phyloP scores from a whole-genome alignment of 2,329 filamentous ascomycete genomes.

The Penicillium glabrum region DNA sequence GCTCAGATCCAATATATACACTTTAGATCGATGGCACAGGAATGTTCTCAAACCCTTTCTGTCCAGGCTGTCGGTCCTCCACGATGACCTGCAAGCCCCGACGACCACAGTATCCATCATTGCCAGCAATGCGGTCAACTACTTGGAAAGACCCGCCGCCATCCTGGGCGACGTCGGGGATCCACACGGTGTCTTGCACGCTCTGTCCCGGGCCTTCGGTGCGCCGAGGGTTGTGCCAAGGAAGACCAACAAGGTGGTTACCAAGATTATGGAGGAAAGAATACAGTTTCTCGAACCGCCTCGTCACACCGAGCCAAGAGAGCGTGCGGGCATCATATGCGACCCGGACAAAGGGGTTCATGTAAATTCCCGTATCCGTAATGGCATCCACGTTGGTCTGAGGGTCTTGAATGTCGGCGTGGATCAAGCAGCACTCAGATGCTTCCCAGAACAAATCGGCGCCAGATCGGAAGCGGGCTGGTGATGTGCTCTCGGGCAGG shows the following conservation, averaged over 20 bases:
- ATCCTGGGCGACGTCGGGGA: conserved; percentile 28
- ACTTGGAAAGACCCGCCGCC: conserved; percentile 41
- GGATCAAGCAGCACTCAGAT: conserved; percentile 64
- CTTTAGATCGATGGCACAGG: conserved; percentile 33
- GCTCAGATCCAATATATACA: neutral
- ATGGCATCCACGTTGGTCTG: conserved; percentile 32
- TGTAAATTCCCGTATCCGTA: conserved; percentile 61
- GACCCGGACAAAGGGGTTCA: conserved; percentile 74
- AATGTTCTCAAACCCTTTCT: conserved; percentile 48
- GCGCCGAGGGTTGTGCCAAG: conserved; percentile 61
- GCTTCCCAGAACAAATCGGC: conserved; percentile 62
- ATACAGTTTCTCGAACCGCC: conserved; percentile 67
- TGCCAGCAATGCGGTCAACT: conserved; percentile 39
- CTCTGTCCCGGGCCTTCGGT: conserved; percentile 58
- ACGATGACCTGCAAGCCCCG: conserved; percentile 46
- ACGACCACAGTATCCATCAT: conserved; percentile 48
- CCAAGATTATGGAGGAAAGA: conserved; percentile 59
- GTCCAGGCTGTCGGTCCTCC: conserved; percentile 40
- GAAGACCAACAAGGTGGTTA: conserved; percentile 57
- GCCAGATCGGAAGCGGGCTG: conserved; percentile 59
- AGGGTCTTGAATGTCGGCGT: conserved; percentile 48
- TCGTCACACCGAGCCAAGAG: conserved; percentile 58
- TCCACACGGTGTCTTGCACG: conserved; percentile 43
- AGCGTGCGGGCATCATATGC: conserved; percentile 63
- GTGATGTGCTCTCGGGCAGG: conserved; percentile 30